Conservation (phyloP, 352 stramenopile species). For the Pythium oligandrum region DNA sequence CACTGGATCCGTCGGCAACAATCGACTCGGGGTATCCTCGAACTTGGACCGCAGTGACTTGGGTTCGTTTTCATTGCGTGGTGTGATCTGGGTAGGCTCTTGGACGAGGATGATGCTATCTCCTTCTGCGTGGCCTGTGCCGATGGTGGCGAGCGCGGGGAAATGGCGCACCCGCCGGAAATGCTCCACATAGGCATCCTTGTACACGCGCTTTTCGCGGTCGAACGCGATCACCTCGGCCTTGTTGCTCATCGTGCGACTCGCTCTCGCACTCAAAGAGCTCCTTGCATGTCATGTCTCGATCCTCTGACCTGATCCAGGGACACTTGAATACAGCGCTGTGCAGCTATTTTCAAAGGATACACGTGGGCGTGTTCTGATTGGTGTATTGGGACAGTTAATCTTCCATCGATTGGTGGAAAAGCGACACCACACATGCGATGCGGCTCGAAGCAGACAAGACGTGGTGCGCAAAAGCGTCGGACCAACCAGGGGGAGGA, state of each 20-base stretch:
- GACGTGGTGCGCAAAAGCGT: no score
- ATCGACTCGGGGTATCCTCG: conserved; percentile 40
- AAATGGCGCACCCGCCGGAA: conserved; percentile 74
- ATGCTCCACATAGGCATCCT: conserved; percentile 67
- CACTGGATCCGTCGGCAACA: conserved; percentile 52
- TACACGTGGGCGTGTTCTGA: conserved; percentile 3
- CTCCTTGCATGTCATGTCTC: neutral
- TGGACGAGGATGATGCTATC: conserved; percentile 69
- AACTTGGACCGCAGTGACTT: conserved; percentile 14
- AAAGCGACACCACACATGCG: neutral
- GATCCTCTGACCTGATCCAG: neutral
- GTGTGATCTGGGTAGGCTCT: conserved; percentile 18
- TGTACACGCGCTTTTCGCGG: conserved; percentile 73
- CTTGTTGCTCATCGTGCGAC: conserved; percentile 31
- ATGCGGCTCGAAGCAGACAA: no score
- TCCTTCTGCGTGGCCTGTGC: conserved; percentile 33
- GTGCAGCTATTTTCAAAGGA: conserved; percentile 4
- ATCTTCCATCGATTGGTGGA: conserved; percentile 4
- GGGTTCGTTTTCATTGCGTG: neutral
- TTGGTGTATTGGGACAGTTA: conserved; percentile 3
- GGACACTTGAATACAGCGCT: conserved; percentile 2
- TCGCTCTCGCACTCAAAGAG: neutral
- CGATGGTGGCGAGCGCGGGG: conserved; percentile 54
- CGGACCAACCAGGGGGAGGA: no score
- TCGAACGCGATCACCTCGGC: conserved; percentile 53